A percentile compares a stretch with the other conserved stretches of the same genome.
Evolutionary conservation across 306 rosid genomes (phyloP).

Genomic region (Ormosia semicastrata): DNA sequence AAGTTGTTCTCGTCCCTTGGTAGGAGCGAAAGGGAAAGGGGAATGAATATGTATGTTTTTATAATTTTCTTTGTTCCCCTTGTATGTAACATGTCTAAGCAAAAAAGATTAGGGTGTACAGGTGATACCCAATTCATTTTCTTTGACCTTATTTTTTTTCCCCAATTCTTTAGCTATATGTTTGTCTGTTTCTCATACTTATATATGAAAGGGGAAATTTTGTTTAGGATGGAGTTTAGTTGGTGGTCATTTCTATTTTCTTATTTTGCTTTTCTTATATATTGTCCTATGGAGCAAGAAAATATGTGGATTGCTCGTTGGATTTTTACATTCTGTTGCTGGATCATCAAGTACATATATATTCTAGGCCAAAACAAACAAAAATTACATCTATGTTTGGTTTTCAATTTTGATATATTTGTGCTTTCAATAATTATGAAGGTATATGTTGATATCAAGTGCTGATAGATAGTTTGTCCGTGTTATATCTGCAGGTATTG

Average conservation of each 20-base stretch:
- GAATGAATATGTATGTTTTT: not conserved
- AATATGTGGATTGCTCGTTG: not conserved
- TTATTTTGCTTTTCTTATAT: not conserved
- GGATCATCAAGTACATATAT: not conserved
- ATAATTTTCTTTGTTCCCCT: not conserved
- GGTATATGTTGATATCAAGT: not conserved
- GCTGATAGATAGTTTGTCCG: not conserved
- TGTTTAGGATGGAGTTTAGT: not conserved
- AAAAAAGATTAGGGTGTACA: not conserved
- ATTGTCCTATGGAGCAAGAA: not conserved
- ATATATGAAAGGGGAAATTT: not conserved
- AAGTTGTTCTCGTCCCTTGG: not conserved
- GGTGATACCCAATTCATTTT: not conserved
- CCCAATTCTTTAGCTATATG: not conserved
- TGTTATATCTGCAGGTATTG: conserved; percentile 29
- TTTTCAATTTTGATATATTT: not conserved
- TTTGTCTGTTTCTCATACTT: not conserved
- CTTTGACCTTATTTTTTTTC: not conserved
- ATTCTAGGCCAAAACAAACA: not conserved
- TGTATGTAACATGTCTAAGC: not conserved
- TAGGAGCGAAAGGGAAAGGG: not conserved
- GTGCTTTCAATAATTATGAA: conserved; percentile 10
- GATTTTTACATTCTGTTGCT: not conserved
- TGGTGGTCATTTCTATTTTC: not conserved
- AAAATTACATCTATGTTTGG: not conserved